Conservation (phyloP, 164 flowering plant genomes). For the Sedum album region DNA sequence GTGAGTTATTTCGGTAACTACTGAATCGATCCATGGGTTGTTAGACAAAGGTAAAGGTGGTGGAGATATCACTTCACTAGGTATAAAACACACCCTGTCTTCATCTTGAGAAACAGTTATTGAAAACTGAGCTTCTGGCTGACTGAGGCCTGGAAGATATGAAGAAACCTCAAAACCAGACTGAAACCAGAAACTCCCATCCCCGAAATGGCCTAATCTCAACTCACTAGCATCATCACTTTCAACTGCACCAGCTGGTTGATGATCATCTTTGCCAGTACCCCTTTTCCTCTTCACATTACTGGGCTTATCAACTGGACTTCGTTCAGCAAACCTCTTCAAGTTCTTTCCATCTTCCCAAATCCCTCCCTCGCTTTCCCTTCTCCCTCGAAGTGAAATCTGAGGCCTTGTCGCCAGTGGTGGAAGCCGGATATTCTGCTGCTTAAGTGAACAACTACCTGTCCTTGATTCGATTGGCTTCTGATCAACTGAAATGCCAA, state of each 20-base stretch:
- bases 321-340: slow-evolving; percentile 66
- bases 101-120: slow-evolving; percentile 35
- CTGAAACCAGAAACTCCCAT: slow-evolving; percentile 56
- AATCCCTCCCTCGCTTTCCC: slow-evolving; percentile 39
- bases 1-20: slow-evolving; percentile 47
- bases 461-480: slow-evolving; percentile 39
- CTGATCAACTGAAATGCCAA: slow-evolving; percentile 46
- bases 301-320: slow-evolving; percentile 40
- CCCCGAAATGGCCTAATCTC: slow-evolving; percentile 38
- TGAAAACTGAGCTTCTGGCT: slow-evolving; percentile 37
- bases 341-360: slow-evolving; percentile 63
- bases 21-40: background rate
- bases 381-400: slow-evolving; percentile 25
- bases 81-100: background rate
- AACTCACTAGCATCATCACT: slow-evolving; percentile 19
- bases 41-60: background rate
- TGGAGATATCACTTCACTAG: background rate
- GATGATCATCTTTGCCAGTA: slow-evolving; percentile 16
- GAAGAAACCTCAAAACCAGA: slow-evolving; percentile 30
- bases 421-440: slow-evolving; percentile 48
- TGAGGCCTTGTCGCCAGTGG: slow-evolving; percentile 38
- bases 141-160: slow-evolving; percentile 25
- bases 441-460: slow-evolving; percentile 49
- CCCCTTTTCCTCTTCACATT: slow-evolving; percentile 64
- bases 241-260: slow-evolving; percentile 21